Evolutionary conservation across 257 asterid species (phyloP).

Genomic region (Forsythia viridissima): DNA sequence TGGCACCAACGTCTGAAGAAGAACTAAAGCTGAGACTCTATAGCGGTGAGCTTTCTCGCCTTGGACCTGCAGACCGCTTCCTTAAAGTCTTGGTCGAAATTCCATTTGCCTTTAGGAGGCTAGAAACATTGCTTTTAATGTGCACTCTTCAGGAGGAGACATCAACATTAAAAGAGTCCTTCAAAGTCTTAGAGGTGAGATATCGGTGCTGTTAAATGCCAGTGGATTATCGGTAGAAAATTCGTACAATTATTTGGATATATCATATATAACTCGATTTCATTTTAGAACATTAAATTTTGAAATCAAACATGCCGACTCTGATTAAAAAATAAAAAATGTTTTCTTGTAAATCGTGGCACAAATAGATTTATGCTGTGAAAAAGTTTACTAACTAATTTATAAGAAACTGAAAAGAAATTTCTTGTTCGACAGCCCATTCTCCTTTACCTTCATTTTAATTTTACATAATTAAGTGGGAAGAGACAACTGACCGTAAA

Average conservation of each 20-base stretch:
- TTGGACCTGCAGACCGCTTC: constrained; percentile 73
- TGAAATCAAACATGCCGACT: not conserved
- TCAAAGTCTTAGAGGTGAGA: constrained; percentile 57
- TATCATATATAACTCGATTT: not conserved
- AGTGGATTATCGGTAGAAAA: not conserved
- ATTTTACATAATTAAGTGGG: not conserved
- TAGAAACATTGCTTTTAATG: constrained; percentile 62
- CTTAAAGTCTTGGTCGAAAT: constrained; percentile 66
- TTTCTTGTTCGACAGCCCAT: not conserved
- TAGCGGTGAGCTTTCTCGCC: constrained; percentile 43
- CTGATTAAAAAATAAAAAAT: not conserved
- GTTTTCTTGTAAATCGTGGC: not conserved
- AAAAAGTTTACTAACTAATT: not conserved
- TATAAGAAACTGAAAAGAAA: not conserved
- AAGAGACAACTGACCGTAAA: not conserved
- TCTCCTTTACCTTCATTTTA: not conserved
- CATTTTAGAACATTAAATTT: not conserved
- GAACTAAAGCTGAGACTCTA: constrained; percentile 67
- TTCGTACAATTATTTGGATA: not conserved
- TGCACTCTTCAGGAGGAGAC: constrained; percentile 62
- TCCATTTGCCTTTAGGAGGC: constrained; percentile 69
- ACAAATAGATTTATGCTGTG: not conserved
- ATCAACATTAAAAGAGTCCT: constrained; percentile 43
- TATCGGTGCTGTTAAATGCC: constrained; percentile 4
- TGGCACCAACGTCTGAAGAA: constrained; percentile 78